phyloP scores from a whole-genome alignment of 192 early-diverging fungal species.

The Linnemannia elongata region DNA sequence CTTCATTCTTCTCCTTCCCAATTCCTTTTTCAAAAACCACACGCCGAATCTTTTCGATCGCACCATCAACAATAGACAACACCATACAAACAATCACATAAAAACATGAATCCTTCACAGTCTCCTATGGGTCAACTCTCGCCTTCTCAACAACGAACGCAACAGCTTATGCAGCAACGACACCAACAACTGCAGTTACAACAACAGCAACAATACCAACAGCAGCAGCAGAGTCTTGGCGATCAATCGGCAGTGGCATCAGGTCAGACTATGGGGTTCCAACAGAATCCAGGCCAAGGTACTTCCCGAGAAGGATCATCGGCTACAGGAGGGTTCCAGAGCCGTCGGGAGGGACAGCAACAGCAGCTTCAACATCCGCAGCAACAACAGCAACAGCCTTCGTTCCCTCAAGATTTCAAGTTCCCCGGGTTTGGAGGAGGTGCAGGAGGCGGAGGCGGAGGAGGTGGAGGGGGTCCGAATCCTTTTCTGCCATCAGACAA shows the following conservation, averaged over 20 bases:
- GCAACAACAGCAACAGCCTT: conserved; percentile 30
- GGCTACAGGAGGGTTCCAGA: neutral
- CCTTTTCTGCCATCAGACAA: neutral
- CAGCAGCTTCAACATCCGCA: conserved; percentile 14
- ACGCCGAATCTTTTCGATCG: neutral
- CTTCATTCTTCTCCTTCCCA: neutral
- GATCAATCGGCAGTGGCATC: neutral
- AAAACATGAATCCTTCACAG: conserved; percentile 3
- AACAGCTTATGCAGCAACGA: conserved; percentile 8
- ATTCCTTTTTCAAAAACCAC: neutral
- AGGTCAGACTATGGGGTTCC: neutral
- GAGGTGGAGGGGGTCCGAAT: neutral
- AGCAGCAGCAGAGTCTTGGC: neutral
- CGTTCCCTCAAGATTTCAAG: neutral
- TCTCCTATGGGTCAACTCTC: neutral
- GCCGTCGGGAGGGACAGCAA: neutral
- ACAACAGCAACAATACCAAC: conserved; percentile 14
- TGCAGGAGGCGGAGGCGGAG: neutral
- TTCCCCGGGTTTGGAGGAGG: neutral
- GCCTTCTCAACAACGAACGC: conserved; percentile 8
- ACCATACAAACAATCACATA: neutral
- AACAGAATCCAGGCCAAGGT: neutral
- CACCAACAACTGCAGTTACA: conserved; percentile 11
- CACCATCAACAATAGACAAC: neutral
- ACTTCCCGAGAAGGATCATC: neutral